phyloP scores from a whole-genome alignment of 2,329 filamentous ascomycete genomes.

The Gnomoniopsis smithogilvyi region DNA sequence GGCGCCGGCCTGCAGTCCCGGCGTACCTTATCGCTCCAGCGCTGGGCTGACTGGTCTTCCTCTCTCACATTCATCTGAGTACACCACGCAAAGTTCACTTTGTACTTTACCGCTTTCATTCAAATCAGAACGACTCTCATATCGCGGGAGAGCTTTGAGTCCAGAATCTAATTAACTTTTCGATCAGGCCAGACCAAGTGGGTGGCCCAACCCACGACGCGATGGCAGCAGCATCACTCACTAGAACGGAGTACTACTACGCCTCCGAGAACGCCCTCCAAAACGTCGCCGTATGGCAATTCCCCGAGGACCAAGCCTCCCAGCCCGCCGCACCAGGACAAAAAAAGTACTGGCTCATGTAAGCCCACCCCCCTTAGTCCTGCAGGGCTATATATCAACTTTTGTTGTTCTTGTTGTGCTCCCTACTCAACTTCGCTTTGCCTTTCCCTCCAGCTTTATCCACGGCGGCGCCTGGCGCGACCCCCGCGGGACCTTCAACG shows the following conservation, averaged over 20 bases:
- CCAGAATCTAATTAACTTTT: too few relatives aligned
- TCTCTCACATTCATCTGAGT: neutral
- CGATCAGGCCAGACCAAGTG: too few relatives aligned
- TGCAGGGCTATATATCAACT: too few relatives aligned
- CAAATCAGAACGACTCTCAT: too few relatives aligned
- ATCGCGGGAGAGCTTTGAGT: too few relatives aligned
- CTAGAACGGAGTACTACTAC: conserved; percentile 16
- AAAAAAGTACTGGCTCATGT: conserved; percentile 19
- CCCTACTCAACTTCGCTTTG: neutral
- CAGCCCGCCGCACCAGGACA: neutral
- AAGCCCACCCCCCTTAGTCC: too few relatives aligned
- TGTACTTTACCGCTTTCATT: too few relatives aligned
- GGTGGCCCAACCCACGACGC: neutral
- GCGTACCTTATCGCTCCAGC: neutral
- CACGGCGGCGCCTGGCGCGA: conserved; percentile 65
- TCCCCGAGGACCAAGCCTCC: conserved; percentile 5
- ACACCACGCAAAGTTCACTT: too few relatives aligned
- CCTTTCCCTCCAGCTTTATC: conserved; percentile 39
- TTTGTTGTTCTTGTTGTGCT: too few relatives aligned
- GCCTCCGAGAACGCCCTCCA: conserved; percentile 12
- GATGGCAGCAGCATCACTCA: conserved; percentile 11
- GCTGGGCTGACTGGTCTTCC: neutral
- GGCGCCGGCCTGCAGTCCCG: neutral
- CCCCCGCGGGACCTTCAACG: conserved; percentile 43
- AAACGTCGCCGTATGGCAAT: conserved; percentile 19